Base-by-base conservation (phyloP, 495 filamentous ascomycete species). In the Hypoxylon rickii region DNA sequence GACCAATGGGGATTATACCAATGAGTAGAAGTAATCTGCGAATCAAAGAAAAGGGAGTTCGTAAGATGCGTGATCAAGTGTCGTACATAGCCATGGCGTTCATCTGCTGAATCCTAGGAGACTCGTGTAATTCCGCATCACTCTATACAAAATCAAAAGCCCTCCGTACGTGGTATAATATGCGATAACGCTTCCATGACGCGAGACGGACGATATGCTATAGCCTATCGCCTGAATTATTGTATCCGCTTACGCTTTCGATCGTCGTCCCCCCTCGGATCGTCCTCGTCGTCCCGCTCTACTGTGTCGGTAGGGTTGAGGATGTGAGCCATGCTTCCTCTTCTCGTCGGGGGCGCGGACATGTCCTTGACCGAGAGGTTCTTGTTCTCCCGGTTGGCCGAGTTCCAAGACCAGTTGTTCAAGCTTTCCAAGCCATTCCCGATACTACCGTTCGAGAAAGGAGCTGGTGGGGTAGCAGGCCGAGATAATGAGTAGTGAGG, bases 401-500 rank as follows among this genome's bases (percentile, higher is more conserved):
- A 73, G 42, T 74, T 75, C 80, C 80, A 83, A 13, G 75, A 76
- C 80, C 80, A 83, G 61, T 66, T 80, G 34, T 76, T 76, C 20
- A 83, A 72, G 38, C 73, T 76, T 55, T 81, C 77, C 13, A 70
- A 59, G n/a, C 72, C 65, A 18, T 61, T 68, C 6, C 64, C 64
- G 20, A 62, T 60, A 44, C 55, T 72, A 19, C 75, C 74, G 46
- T 80, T 81, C 12, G 69, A 63, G 39, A 77, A 76, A 13, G 77
- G 75, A 0, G 68, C 64, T 31, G 87, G 87, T 3, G 90, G 89
- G 2, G 88, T 91, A 8, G 82, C 82, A 43, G 92, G 89, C 13
- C 89, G 81, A 8, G 89, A 92, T 36, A 96, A 81, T 50, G 92
- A 88, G 70, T 96, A 96, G 51, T 84, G 83, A 31, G 89, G 89